Evolutionary conservation across 2,329 filamentous ascomycete genomes (phyloP).

Genomic region (Fusarium floridanum): DNA sequence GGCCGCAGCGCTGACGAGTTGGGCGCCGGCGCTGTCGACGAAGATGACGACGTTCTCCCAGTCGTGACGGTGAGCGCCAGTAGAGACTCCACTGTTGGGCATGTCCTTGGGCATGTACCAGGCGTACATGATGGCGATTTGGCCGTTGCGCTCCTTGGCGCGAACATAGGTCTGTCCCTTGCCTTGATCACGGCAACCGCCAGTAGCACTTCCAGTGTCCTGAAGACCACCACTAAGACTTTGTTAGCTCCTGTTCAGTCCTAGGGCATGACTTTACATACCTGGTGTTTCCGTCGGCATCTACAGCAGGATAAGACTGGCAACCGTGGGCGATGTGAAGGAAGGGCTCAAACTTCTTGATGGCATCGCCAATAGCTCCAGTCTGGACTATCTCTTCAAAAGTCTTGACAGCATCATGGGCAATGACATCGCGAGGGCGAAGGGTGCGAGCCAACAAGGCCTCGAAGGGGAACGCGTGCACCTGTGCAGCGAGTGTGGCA

Average conservation of each 20-base stretch:
- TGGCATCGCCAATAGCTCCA: conserved; percentile 42
- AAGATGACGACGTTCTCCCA: conserved; percentile 56
- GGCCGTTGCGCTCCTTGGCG: conserved; percentile 43
- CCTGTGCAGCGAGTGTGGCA: conserved; percentile 9
- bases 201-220: conserved; percentile 45
- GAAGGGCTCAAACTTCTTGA: conserved; percentile 49
- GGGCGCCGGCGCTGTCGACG: conserved; percentile 45
- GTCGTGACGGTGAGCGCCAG: conserved; percentile 55
- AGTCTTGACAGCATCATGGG: conserved; percentile 45
- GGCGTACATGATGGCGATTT: conserved; percentile 57
- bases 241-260: neutral
- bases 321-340: conserved; percentile 67
- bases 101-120: conserved; percentile 63
- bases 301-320: conserved; percentile 72
- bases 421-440: conserved; percentile 36
- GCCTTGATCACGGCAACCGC: conserved; percentile 48
- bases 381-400: conserved; percentile 44
- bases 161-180: conserved; percentile 57
- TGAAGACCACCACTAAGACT: conserved; percentile 51
- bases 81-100: conserved; percentile 48
- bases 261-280: conserved; percentile 40
- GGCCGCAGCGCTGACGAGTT: conserved; percentile 52
- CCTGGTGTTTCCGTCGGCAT: conserved; percentile 67
- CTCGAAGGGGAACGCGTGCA: conserved; percentile 7
- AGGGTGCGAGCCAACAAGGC: conserved; percentile 1